Conservation (phyloP, 2,329 filamentous ascomycete genomes). For the Hysterium pulicare region DNA sequence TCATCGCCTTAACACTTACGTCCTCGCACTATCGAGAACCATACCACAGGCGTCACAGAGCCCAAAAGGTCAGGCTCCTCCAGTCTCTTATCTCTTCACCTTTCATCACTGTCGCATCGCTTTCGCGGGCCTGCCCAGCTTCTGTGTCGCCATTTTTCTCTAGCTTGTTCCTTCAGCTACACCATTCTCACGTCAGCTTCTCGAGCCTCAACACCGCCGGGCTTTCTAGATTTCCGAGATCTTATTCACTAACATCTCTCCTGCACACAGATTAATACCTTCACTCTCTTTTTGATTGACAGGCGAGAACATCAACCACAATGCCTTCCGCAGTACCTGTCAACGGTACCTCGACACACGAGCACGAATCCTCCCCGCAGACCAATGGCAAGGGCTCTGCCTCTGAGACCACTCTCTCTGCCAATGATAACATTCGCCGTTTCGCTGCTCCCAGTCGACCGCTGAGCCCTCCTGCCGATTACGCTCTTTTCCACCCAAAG, state of each 20-base stretch:
- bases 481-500: slow-evolving; percentile 98
- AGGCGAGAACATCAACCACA: slow-evolving; percentile 18
- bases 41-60: slow-evolving; percentile 21
- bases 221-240: not conserved
- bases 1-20: slow-evolving; percentile 1
- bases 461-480: slow-evolving; percentile 79
- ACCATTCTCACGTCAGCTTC: slow-evolving; percentile 25
- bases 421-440: slow-evolving; percentile 98
- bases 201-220: not conserved
- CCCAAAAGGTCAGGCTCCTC: slow-evolving; percentile 24
- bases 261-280: not conserved
- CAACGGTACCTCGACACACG: slow-evolving; percentile 25
- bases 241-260: not conserved
- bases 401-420: slow-evolving; percentile 53
- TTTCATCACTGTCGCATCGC: slow-evolving; percentile 8
- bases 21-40: slow-evolving; percentile 3
- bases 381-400: slow-evolving; percentile 26
- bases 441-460: slow-evolving; percentile 91
- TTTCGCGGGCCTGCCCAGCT: slow-evolving; percentile 10
- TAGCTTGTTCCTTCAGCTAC: slow-evolving; percentile 9
- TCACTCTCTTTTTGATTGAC: not conserved
- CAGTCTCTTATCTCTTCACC: slow-evolving; percentile 5
- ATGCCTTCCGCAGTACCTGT: slow-evolving; percentile 44
- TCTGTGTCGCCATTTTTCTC: slow-evolving; percentile 17
- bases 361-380: slow-evolving; percentile 22